phyloP scores from a whole-genome alignment of 352 stramenopile species.

The Elongisporangium anandrum region DNA sequence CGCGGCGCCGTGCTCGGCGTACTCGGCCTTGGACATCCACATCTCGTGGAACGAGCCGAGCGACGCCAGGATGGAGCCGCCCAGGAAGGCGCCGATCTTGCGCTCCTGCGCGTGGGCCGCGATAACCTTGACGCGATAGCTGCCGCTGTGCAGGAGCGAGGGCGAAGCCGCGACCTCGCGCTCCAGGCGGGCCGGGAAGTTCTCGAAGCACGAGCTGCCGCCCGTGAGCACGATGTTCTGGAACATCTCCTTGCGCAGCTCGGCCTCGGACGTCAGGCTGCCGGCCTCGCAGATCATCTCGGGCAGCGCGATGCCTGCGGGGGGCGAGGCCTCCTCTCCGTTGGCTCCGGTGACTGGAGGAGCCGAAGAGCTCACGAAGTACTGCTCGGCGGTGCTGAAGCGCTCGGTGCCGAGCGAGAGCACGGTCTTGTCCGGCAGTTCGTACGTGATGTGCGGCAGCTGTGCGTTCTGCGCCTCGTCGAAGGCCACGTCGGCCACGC shows the following conservation, averaged over 20 bases:
- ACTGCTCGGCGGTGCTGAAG: constrained; percentile 88
- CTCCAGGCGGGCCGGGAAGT: constrained; percentile 66
- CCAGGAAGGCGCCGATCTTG: constrained; percentile 79
- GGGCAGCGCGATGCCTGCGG: constrained; percentile 44
- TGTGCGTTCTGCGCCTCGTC: constrained; percentile 70
- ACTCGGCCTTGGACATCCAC: constrained; percentile 99
- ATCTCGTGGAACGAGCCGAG: constrained; percentile 98
- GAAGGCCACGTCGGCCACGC: constrained; percentile 64
- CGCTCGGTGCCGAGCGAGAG: constrained; percentile 80
- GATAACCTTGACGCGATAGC: constrained; percentile 66
- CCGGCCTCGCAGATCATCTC: constrained; percentile 63
- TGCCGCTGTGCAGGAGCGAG: constrained; percentile 23
- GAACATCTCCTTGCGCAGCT: constrained; percentile 75
- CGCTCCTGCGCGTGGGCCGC: constrained; percentile 62
- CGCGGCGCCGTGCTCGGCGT: constrained; percentile 94
- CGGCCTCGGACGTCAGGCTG: constrained; percentile 58
- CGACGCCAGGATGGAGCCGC: constrained; percentile 96
- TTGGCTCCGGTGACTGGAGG: constrained; percentile 1
- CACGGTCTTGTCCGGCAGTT: constrained; percentile 79
- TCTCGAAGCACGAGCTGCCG: constrained; percentile 81
- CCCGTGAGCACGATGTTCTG: constrained; percentile 81
- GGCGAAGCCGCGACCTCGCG: constrained; percentile 54
- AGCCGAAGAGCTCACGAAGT: constrained; percentile 46
- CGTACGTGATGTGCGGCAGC: constrained; percentile 73
- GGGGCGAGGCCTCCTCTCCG: not conserved